phyloP scores from a whole-genome alignment of 1,284 basidiomycete genomes.

The Leccinum pachyderme region DNA sequence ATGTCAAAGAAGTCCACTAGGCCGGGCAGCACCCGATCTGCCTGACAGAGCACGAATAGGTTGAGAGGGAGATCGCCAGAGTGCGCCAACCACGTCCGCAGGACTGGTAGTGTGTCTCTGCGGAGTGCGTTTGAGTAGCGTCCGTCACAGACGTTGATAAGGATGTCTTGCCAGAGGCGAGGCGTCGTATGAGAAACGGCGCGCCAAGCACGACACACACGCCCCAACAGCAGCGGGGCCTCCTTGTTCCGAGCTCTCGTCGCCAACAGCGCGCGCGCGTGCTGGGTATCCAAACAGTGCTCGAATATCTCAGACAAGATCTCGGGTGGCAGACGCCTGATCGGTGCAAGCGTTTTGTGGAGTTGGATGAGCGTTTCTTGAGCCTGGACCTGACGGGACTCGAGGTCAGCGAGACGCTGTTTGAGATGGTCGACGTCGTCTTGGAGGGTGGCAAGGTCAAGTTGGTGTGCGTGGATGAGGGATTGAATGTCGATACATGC shows the following conservation, averaged over 20 bases:
- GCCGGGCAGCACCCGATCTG: conserved; percentile 25
- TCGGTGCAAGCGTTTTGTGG: conserved; percentile 17
- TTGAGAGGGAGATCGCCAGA: conserved; percentile 26
- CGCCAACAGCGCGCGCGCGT: neutral
- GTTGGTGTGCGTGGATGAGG: conserved; percentile 19
- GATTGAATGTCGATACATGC: conserved; percentile 8
- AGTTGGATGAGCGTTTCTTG: conserved; percentile 17
- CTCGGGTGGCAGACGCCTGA: conserved; percentile 28
- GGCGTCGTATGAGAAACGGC: conserved; percentile 19
- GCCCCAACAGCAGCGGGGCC: conserved; percentile 25
- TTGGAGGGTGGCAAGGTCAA: conserved; percentile 14
- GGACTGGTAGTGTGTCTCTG: conserved; percentile 17
- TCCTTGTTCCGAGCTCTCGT: conserved; percentile 2
- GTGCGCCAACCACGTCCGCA: conserved; percentile 23
- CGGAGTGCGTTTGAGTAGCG: conserved; percentile 24
- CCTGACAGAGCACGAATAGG: conserved; percentile 20
- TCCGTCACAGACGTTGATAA: conserved; percentile 23
- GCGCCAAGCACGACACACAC: conserved; percentile 27
- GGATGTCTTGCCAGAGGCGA: conserved; percentile 21
- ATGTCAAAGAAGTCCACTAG: conserved; percentile 20
- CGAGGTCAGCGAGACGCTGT: conserved; percentile 10
- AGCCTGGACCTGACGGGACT: conserved; percentile 8
- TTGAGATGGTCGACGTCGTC: conserved; percentile 11
- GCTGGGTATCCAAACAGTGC: conserved; percentile 12
- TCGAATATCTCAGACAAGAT: conserved; percentile 29